Percentiles rank a stretch among this genome's conserved stretches.
phyloP scores from a whole-genome alignment of 2,329 filamentous ascomycete species.

The Diaporthe longicolla region DNA sequence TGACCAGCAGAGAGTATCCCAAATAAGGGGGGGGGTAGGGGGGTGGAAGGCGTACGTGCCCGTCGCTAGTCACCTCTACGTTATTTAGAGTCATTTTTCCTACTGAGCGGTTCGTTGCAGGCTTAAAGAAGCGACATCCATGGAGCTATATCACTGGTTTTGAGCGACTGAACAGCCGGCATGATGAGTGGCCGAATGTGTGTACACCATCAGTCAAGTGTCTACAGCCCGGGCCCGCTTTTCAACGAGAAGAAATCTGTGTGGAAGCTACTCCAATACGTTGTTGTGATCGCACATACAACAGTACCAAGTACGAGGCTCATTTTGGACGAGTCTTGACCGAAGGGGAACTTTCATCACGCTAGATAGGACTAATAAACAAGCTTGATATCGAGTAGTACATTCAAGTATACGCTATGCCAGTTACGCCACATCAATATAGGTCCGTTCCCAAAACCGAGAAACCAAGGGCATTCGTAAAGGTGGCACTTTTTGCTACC shows the following conservation, averaged over 20 bases:
- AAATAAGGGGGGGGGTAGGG: no score
- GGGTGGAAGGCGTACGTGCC: no score
- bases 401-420: slow-evolving; percentile 36
- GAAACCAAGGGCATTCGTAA: neutral
- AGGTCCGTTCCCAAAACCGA: neutral
- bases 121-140: neutral
- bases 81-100: neutral
- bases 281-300: neutral
- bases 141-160: neutral
- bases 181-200: neutral
- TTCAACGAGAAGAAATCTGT: neutral
- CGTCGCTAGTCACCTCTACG: neutral
- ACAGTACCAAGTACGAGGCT: no score
- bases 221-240: no score
- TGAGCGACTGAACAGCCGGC: no score
- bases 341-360: neutral
- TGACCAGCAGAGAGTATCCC: no score
- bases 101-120: neutral
- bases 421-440: slow-evolving; percentile 11
- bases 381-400: neutral
- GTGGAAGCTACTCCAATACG: neutral
- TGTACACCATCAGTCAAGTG: no score
- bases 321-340: neutral
- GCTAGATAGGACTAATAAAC: neutral
- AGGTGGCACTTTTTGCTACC: neutral